Evolutionary conservation across 352 stramenopile species (phyloP).

Genomic region (Peronospora tabacina): DNA sequence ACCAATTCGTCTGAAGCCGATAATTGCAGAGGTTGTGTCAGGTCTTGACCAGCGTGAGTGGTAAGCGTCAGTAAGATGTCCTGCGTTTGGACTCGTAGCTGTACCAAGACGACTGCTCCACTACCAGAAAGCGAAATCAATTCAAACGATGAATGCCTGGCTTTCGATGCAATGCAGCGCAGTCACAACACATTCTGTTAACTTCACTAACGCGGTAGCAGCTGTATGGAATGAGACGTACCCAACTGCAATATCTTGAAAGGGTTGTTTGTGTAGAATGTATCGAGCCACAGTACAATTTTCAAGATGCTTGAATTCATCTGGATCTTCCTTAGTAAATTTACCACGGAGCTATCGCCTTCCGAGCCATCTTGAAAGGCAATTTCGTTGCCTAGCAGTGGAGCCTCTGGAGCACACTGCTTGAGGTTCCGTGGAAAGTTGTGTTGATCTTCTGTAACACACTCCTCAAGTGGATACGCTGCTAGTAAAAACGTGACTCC

Average conservation of each 20-base stretch:
- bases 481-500: conserved; percentile 54
- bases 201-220: background rate
- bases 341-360: conserved; percentile 29
- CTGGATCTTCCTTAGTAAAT: conserved; percentile 28
- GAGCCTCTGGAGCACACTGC: conserved; percentile 43
- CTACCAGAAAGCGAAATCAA: conserved; percentile 10
- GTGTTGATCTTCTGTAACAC: conserved; percentile 5
- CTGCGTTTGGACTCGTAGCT: conserved; percentile 35
- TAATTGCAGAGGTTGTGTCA: conserved; percentile 38
- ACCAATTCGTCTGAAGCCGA: conserved; percentile 41
- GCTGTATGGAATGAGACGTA: conserved; percentile 18
- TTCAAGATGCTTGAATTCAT: conserved; percentile 43
- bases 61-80: conserved; percentile 33
- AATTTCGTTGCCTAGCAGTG: conserved; percentile 27
- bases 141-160: conserved; percentile 21
- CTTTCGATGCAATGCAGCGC: background rate
- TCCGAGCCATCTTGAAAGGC: conserved; percentile 7
- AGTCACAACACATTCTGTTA: no score
- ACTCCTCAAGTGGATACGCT: conserved; percentile 24
- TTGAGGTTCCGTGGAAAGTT: conserved; percentile 42
- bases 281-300: conserved; percentile 49
- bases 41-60: conserved; percentile 18
- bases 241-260: conserved; percentile 40
- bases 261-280: conserved; percentile 28
- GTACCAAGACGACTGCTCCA: conserved; percentile 14